These are phyloP conservation scores for Globisporangium nagaii DNA, from an alignment of 352 stramenopile genomes.

Conservation along the genomic window DNA sequence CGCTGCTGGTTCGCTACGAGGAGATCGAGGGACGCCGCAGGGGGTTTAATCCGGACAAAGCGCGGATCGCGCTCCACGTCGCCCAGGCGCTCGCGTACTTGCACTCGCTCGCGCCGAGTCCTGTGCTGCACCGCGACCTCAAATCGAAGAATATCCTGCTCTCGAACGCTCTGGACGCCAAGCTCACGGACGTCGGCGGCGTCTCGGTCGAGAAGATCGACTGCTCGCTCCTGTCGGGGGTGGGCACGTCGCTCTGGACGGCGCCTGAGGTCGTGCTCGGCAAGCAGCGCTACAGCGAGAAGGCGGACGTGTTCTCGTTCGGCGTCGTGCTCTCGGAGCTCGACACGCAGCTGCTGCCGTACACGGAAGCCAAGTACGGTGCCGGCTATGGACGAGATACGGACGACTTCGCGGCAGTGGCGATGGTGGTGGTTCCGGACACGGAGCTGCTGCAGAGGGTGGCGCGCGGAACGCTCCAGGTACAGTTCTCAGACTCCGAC, in stretches of 20 bases:
- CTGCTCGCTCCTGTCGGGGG: slow-evolving; percentile 34
- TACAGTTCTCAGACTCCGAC: slow-evolving; percentile 32
- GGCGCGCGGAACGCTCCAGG: slow-evolving; percentile 19
- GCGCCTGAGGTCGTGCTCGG: slow-evolving; percentile 49
- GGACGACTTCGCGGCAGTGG: no score
- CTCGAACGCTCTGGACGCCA: slow-evolving; percentile 23
- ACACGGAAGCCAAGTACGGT: slow-evolving; percentile 14
- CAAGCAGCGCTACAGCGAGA: slow-evolving; percentile 30
- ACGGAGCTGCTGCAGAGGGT: slow-evolving; percentile 37
- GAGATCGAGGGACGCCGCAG: slow-evolving; percentile 16
- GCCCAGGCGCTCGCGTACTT: slow-evolving; percentile 36
- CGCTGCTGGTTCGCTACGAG: slow-evolving; percentile 21
- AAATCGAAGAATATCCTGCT: slow-evolving; percentile 52
- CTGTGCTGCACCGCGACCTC: slow-evolving; percentile 41
- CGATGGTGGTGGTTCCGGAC: no score
- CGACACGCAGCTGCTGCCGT: slow-evolving; percentile 39
- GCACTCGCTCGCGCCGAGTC: slow-evolving; percentile 26
- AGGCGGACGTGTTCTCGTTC: slow-evolving; percentile 46
- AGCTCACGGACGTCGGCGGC: slow-evolving; percentile 55
- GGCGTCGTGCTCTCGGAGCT: slow-evolving; percentile 44
- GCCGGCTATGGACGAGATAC: no score
- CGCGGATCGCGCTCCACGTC: slow-evolving; percentile 37
- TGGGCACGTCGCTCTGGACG: slow-evolving; percentile 52
- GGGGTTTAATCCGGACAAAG: slow-evolving; percentile 43
- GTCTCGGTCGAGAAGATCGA: slow-evolving; percentile 33